Evolutionary conservation across 257 asterid species (phyloP).

Genomic region (Galeopsis tetrahit): DNA sequence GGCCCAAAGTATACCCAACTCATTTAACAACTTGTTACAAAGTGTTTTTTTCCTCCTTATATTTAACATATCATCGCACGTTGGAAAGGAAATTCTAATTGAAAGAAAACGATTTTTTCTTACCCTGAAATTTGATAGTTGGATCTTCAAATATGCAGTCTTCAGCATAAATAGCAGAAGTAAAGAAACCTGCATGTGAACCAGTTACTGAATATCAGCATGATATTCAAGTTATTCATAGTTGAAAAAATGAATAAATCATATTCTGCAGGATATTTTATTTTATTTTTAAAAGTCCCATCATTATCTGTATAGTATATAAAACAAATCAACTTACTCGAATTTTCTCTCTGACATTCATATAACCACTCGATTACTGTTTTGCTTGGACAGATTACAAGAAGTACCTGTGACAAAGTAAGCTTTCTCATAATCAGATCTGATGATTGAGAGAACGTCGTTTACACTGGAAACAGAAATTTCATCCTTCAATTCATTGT

Average conservation of each 20-base stretch:
- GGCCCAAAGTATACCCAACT: not conserved
- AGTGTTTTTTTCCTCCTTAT: not conserved
- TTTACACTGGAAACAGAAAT: slow-evolving; percentile 48
- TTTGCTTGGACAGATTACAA: slow-evolving; percentile 13
- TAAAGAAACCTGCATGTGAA: slow-evolving; percentile 58
- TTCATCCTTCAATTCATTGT: slow-evolving; percentile 39
- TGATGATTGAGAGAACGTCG: slow-evolving; percentile 62
- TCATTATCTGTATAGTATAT: not conserved
- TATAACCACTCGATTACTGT: not conserved
- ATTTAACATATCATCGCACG: slow-evolving; percentile 11
- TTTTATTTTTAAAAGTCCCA: not conserved
- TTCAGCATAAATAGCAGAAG: slow-evolving; percentile 69
- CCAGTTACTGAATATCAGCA: slow-evolving; percentile 23
- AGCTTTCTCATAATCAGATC: slow-evolving; percentile 70
- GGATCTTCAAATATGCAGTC: slow-evolving; percentile 91
- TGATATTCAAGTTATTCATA: not conserved
- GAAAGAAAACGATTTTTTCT: slow-evolving; percentile 18
- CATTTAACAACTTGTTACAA: not conserved
- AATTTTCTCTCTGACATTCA: not conserved
- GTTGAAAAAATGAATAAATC: slow-evolving; percentile 3
- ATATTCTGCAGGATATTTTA: not conserved
- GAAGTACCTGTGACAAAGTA: slow-evolving; percentile 80
- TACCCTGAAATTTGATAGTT: slow-evolving; percentile 80
- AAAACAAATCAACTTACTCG: not conserved
- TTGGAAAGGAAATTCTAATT: slow-evolving; percentile 8